Evolutionary conservation across 305 asterid species (phyloP).

Genomic region (Rubia tinctorum): DNA sequence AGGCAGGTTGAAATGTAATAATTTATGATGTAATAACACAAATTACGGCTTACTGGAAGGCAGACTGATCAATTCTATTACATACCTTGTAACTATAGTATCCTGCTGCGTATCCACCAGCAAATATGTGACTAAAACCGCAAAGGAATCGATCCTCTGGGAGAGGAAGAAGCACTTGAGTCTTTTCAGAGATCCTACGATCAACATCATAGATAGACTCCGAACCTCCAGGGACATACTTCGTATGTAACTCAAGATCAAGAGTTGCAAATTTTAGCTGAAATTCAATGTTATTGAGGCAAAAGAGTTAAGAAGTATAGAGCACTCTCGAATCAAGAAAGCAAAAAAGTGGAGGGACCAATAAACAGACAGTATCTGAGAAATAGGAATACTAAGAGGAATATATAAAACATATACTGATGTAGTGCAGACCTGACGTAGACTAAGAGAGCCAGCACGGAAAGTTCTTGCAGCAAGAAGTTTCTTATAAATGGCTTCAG

Average conservation of each 20-base stretch:
- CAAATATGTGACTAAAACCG: slow-evolving; percentile 91
- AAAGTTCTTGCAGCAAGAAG: slow-evolving; percentile 99
- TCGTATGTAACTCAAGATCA: slow-evolving; percentile 87
- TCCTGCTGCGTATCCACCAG: slow-evolving; percentile 99
- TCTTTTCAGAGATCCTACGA: slow-evolving; percentile 63
- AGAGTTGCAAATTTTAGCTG: slow-evolving; percentile 84
- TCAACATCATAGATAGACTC: slow-evolving; percentile 89
- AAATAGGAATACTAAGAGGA: not conserved
- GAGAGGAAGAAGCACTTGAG: slow-evolving; percentile 88
- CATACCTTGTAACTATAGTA: slow-evolving; percentile 97
- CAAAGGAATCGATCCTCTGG: slow-evolving; percentile 95
- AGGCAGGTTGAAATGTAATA: not conserved
- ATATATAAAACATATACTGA: not conserved
- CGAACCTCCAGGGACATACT: slow-evolving; percentile 79
- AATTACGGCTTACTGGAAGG: not conserved
- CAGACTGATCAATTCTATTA: not conserved
- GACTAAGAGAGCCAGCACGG: slow-evolving; percentile 93
- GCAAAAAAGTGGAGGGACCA: not conserved
- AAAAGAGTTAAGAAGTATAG: not conserved
- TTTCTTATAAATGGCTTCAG: slow-evolving; percentile 85
- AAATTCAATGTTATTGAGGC: slow-evolving; percentile 24
- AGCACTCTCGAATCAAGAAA: not conserved
- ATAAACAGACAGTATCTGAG: not conserved
- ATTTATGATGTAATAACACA: not conserved
- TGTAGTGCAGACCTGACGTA: slow-evolving; percentile 68